These are phyloP conservation scores for Penicillium sp. DNA, from an alignment of 2,329 filamentous ascomycete species.

Conservation along the genomic window DNA sequence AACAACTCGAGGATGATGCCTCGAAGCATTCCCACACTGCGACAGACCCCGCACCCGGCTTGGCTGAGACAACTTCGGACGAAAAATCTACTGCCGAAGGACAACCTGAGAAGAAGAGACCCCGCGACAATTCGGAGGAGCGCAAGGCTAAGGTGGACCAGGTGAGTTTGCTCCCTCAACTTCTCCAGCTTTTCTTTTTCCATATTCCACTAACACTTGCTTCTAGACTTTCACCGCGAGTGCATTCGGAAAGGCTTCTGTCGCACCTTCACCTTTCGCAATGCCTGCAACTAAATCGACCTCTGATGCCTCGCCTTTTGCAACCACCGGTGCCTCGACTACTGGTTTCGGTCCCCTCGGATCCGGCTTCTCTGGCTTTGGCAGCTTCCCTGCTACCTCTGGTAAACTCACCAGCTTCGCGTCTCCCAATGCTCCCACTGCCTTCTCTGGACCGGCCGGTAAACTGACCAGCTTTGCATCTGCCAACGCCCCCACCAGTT, in stretches of 20 bases:
- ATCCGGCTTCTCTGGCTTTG: constrained; percentile 41
- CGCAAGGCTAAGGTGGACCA: constrained; percentile 28
- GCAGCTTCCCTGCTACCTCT: constrained; percentile 29
- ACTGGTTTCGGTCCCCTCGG: constrained; percentile 38
- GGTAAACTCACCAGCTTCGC: constrained; percentile 66
- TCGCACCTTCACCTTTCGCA: neutral
- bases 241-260: constrained; percentile 43
- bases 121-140: constrained; percentile 38
- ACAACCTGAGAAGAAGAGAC: constrained; percentile 37
- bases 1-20: constrained; percentile 41
- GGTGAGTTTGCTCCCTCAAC: constrained; percentile 17
- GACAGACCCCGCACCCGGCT: neutral
- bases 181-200: neutral
- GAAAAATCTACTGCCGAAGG: constrained; percentile 25
- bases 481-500: constrained; percentile 46
- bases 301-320: constrained; percentile 43
- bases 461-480: constrained; percentile 69
- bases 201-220: neutral
- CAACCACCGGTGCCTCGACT: constrained; percentile 37
- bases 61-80: neutral
- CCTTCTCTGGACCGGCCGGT: constrained; percentile 38
- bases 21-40: constrained; percentile 12
- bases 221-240: constrained; percentile 33
- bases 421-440: constrained; percentile 52
- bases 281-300: neutral